Evolutionary conservation across 2,329 filamentous ascomycete genomes (phyloP).

Genomic region (Trichoderma polysporum): DNA sequence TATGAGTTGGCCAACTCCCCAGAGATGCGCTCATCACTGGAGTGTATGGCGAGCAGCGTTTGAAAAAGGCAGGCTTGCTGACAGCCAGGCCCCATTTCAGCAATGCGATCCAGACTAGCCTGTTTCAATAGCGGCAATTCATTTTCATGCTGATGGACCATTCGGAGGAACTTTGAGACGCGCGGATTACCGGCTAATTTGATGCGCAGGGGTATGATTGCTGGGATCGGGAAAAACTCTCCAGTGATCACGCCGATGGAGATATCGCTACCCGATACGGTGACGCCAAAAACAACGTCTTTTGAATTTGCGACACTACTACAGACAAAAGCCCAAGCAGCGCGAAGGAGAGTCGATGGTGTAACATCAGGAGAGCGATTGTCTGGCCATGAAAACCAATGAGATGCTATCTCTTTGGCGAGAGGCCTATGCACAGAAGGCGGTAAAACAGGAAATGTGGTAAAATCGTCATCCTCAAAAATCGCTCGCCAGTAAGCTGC

Average conservation of each 20-base stretch:
- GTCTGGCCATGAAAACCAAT: no score
- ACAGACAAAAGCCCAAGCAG: conserved; percentile 24
- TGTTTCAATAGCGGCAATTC: conserved; percentile 10
- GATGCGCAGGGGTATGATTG: no score
- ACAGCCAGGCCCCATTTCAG: neutral
- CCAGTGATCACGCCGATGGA: no score
- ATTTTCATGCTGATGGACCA: neutral
- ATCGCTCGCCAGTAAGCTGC: no score
- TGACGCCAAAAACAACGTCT: conserved; percentile 25
- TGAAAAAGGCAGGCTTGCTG: neutral
- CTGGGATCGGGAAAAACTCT: conserved; percentile 25
- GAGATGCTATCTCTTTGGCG: neutral
- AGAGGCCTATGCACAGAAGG: neutral
- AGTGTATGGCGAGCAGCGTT: neutral
- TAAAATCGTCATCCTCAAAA: no score
- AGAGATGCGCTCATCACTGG: neutral
- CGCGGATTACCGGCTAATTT: no score
- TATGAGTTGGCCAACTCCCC: neutral
- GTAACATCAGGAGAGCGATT: no score
- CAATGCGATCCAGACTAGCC: neutral
- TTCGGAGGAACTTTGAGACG: neutral
- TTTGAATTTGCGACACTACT: conserved; percentile 33
- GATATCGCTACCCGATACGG: conserved; percentile 25
- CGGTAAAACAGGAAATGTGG: no score
- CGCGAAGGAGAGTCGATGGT: neutral